phyloP scores from a whole-genome alignment of 2,329 filamentous ascomycete species.

The Pezicula rhizophila region DNA sequence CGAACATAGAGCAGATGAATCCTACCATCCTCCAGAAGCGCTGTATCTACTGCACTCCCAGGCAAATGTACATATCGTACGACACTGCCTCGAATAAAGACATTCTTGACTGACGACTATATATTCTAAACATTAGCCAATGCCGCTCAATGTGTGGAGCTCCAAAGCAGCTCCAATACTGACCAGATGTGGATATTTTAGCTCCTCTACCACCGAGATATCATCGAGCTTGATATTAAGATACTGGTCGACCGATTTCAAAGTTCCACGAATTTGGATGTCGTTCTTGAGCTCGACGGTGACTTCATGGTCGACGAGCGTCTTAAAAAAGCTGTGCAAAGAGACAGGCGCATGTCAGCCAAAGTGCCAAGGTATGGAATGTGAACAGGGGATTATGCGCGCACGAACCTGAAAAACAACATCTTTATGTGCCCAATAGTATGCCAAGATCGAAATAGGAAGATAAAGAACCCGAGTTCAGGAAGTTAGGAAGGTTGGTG shows the following conservation, averaged over 20 bases:
- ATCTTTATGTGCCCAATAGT: slow-evolving; percentile 22
- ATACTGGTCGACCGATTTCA: slow-evolving; percentile 98
- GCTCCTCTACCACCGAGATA: slow-evolving; percentile 84
- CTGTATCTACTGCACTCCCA: slow-evolving; percentile 60
- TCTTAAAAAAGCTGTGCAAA: slow-evolving; percentile 84
- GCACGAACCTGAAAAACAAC: slow-evolving; percentile 32
- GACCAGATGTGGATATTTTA: slow-evolving; percentile 91
- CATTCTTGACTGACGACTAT: slow-evolving; percentile 67
- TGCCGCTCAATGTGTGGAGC: background rate
- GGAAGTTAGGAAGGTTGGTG: too few species aligned
- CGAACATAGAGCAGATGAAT: slow-evolving; percentile 4
- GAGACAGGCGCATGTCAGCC: background rate
- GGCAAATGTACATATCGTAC: slow-evolving; percentile 70
- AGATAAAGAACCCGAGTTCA: too few species aligned
- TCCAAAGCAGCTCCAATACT: slow-evolving; percentile 17
- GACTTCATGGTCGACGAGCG: slow-evolving; percentile 92
- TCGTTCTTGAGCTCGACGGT: slow-evolving; percentile 99
- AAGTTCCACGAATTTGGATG: slow-evolving; percentile 88
- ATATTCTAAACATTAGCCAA: background rate
- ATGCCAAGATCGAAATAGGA: background rate
- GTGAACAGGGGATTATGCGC: background rate
- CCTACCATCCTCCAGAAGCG: slow-evolving; percentile 63
- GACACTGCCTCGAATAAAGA: slow-evolving; percentile 70
- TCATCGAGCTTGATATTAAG: slow-evolving; percentile 99
- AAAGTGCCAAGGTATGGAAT: slow-evolving; percentile 1